Base-by-base conservation (phyloP, 805 yeast genomes). In the Kodamaea leandrae region DNA sequence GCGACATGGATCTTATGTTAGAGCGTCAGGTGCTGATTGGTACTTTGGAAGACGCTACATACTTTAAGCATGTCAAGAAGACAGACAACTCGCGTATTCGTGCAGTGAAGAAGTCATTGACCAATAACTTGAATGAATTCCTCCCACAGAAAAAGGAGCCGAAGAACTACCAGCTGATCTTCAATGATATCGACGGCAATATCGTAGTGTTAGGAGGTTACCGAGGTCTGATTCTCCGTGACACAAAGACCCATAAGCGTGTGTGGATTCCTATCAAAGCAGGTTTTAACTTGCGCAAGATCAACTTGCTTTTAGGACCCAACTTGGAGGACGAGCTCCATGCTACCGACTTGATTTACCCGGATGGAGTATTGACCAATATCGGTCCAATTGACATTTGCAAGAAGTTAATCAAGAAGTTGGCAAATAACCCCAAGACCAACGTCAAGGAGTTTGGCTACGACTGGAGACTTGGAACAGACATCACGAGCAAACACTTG, bases 211-310 rank as follows among this genome's bases (percentile, higher is more conserved):
- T 90, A 60, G 96, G 96, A 4, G 97, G 97, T 0, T 90, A 85
- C 60, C 70, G 97, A 52, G 97, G 97, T 2, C 78, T 88, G 33
- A 76, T 83, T 4, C 63, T 90, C 39, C 60, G 91, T 32, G 93
- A 86, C 53, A 54, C 77, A 1, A 64, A 65, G 9, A 82, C 95
- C 0, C 61, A 70, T 10, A 77, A 81, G 45, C 67, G 91, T 39
- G 76, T 85, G 1, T 90, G 97, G 97, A 77, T 89, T 29, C 96
- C 97, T 0, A 55, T 84, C 4, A 83, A 85, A 52, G 96, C 91
- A 0, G 96, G 96, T 0, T 72, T 90, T 38, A 82, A 86, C 50
- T 66, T 88, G 20, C 68, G 82, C 15, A 84, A 80, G 52, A 76
- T 83, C 45, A 80, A 86, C 65, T 63, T 90, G 16, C 61, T 78